Evolutionary conservation across 495 filamentous ascomycete genomes (phyloP).

Genomic region (Xylaria curta): DNA sequence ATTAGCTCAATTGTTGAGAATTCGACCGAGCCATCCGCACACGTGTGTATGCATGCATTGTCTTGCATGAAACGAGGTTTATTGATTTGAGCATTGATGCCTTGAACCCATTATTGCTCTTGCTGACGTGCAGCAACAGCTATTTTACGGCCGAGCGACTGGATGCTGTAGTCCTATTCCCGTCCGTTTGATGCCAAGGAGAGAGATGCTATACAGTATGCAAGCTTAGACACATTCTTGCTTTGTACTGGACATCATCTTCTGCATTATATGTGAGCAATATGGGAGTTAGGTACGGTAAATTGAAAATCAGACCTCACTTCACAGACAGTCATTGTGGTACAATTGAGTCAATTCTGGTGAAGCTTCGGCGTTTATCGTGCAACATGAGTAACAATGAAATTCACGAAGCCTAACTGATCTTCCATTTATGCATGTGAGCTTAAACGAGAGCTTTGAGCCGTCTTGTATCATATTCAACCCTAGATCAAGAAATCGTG

Average conservation of each 20-base stretch:
- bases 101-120: neutral
- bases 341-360: neutral
- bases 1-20: neutral
- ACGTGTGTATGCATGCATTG: neutral
- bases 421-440: neutral
- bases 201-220: neutral
- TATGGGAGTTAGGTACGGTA: neutral
- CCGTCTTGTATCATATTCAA: neutral
- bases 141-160: constrained; percentile 11
- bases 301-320: neutral
- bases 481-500: neutral
- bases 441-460: neutral
- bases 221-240: neutral
- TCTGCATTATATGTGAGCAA: neutral
- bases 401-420: neutral
- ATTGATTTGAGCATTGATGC: neutral
- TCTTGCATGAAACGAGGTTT: neutral
- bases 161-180: neutral
- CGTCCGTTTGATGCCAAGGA: constrained; percentile 4
- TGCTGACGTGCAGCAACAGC: neutral
- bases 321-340: neutral
- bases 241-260: neutral
- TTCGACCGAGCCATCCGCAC: constrained; percentile 6
- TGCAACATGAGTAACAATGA: neutral
- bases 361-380: neutral